Evolutionary conservation across 352 stramenopile species (phyloP), one percentile per base, ranked within the genome.

Genomic region (Globisporangium paroecandrum): DNA sequence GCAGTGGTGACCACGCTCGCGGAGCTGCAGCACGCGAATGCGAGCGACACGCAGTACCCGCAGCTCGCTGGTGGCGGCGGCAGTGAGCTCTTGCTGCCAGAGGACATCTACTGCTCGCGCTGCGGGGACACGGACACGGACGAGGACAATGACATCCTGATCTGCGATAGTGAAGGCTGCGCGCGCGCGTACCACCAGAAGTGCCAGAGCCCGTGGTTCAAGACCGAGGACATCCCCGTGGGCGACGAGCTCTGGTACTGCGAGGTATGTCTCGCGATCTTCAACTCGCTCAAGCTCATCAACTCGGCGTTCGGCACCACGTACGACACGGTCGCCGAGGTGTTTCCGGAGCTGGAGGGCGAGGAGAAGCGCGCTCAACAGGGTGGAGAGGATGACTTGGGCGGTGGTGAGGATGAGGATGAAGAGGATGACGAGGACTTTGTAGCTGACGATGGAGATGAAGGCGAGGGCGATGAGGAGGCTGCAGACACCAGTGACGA

Each of bases 231-330:
- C 2, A 91, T 96, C 24, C 88, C 88, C 1, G 65, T 68, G 25
- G 88, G 85, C 3, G 77, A 83, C 1, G 84, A 89, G 29, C 75
- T 77, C 69, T 96, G 88, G 88, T 96, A 90, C 74, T 96, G 88
- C 69, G 70, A 89, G 53, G 78, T 90, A 13, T 96, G 88, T 73
- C 69, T 89, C 27, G 75, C 86, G 6, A 55, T 90, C 13, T 96
- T 94, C 65, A 85, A 94, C 65, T 88, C 78, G 24, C 77, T 96
- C 36, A 92, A 91, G 66, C 73, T 75, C 25, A 88, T 94, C 64
- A 96, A 96, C 65, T 87, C 82, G 34, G 81, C 87, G 41, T 94
- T 92, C 62, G 81, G 75, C 1, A 86, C 85, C 13, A 87, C 76
- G 51, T 91, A 85, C 67, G 85, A 94, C 66, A 81, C 62, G 22